Percentiles rank a stretch among this genome's conserved stretches.
Evolutionary conservation across 768 basidiomycete species (phyloP).

Genomic region (Termitomyces sp.): DNA sequence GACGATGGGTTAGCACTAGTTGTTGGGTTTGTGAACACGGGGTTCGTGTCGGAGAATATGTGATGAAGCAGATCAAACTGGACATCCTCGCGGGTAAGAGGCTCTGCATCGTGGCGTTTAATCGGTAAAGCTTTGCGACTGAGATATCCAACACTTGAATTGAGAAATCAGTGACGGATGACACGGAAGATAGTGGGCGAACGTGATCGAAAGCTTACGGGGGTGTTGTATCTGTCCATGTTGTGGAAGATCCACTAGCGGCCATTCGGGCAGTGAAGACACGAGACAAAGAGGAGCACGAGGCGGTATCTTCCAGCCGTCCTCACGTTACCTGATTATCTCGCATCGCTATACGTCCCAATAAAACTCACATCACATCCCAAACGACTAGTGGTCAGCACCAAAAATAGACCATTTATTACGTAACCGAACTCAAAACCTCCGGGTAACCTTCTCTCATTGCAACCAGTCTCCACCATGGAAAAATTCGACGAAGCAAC

Average conservation of each 20-base stretch:
- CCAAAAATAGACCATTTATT: constrained; percentile 10
- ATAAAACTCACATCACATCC: not conserved
- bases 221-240: constrained; percentile 49
- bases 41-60: constrained; percentile 68
- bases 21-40: constrained; percentile 68
- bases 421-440: constrained; percentile 8
- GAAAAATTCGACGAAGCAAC: constrained; percentile 77
- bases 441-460: not conserved
- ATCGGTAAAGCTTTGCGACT: constrained; percentile 73
- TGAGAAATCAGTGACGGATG: not conserved
- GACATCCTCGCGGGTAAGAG: constrained; percentile 78
- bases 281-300: constrained; percentile 24
- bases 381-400: too few relatives aligned
- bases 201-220: constrained; percentile 39
- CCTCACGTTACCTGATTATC: constrained; percentile 16
- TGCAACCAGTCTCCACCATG: constrained; percentile 18
- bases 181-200: not conserved
- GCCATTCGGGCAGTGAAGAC: constrained; percentile 41
- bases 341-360: constrained; percentile 15
- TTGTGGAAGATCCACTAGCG: constrained; percentile 25
- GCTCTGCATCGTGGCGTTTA: constrained; percentile 80
- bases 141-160: constrained; percentile 50
- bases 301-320: constrained; percentile 6
- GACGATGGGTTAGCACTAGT: constrained; percentile 42
- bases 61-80: constrained; percentile 81